Evolutionary conservation across 192 early-diverging fungal genomes (phyloP), one percentile per base, ranked within the genome.

Genomic region (Coemansia sp.): DNA sequence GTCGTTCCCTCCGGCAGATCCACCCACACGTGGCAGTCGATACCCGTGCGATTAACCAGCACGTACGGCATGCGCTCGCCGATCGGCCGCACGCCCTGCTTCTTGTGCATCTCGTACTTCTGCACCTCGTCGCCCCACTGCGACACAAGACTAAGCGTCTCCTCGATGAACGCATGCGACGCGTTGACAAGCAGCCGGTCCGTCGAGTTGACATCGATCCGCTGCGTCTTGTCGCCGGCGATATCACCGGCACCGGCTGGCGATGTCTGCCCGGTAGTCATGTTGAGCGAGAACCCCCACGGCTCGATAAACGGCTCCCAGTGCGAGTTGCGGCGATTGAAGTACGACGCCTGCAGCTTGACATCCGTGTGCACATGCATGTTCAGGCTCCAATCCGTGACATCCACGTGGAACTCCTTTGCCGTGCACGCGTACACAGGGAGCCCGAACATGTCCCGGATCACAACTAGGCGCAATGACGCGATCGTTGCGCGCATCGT

Each of bases 251-350:
- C 26, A 26, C 1, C 26, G 3, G 26, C 26, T 3, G 26, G 26
- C 3, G 26, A 26, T n/a, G n/a, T n/a, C 26, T 26, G 26, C 0
- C 61, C 71, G 23, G 65, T 60, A 11, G 64, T 67, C 42, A 89
- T 64, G 45, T 86, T 81, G 12, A 92, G 53, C 7, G 80, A 74
- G 62, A 93, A 91, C 47, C 92, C 80, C 91, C 93, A 97, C 8
- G 92, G 94, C 76, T 99, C 98, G 16, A 98, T 64, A 45, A 98
- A 70, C 4, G 98, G 95, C 74, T 99, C 98, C 98, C 98, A 99
- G 74, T 98, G 96, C 32, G 96, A 98, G 77, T 94, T 97, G 68
- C 93, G 93, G 42, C 97, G 84, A 83, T 99, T 98, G 65, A 97
- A 99, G 77, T 93, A 96, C 73, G 97, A 98, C 43, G 90, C 86